Conservation (phyloP, 177 flowering plant species). For the Vitis hybrid region DNA sequence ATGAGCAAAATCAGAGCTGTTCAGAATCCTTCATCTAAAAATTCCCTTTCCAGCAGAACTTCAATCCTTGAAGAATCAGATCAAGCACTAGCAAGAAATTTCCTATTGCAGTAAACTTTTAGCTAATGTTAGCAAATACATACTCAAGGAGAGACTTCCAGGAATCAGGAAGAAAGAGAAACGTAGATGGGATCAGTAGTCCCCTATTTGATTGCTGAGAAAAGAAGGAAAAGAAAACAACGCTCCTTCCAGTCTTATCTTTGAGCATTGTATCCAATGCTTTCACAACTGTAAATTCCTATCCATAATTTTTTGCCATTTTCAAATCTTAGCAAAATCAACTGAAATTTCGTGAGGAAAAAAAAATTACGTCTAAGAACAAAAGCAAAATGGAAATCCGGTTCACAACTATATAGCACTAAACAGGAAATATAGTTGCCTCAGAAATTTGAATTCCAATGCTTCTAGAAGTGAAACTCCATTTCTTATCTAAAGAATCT, state of each 20-base stretch:
- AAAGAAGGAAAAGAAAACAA: too few species aligned
- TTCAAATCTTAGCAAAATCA: background rate
- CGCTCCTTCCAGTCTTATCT: too few species aligned
- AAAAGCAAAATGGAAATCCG: background rate
- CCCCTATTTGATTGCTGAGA: too few species aligned
- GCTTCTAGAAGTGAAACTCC: constrained; percentile 1
- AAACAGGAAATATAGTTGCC: constrained; percentile 6
- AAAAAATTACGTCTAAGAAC: background rate
- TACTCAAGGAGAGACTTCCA: too few species aligned
- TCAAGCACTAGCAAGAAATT: background rate
- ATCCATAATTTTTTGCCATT: background rate
- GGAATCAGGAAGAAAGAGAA: too few species aligned
- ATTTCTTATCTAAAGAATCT: background rate
- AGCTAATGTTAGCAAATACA: too few species aligned
- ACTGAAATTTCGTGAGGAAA: background rate
- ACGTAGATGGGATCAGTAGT: too few species aligned
- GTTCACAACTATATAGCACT: background rate
- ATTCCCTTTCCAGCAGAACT: too few species aligned
- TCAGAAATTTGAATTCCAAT: constrained; percentile 3
- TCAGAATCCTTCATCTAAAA: background rate
- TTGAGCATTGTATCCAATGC: too few species aligned
- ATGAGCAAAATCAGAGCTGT: background rate
- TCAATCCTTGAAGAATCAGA: too few species aligned
- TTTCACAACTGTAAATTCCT: too few species aligned
- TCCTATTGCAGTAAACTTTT: too few species aligned